Base-by-base conservation (phyloP, 2,329 filamentous ascomycete species). In the Parastagonospora nodorum region DNA sequence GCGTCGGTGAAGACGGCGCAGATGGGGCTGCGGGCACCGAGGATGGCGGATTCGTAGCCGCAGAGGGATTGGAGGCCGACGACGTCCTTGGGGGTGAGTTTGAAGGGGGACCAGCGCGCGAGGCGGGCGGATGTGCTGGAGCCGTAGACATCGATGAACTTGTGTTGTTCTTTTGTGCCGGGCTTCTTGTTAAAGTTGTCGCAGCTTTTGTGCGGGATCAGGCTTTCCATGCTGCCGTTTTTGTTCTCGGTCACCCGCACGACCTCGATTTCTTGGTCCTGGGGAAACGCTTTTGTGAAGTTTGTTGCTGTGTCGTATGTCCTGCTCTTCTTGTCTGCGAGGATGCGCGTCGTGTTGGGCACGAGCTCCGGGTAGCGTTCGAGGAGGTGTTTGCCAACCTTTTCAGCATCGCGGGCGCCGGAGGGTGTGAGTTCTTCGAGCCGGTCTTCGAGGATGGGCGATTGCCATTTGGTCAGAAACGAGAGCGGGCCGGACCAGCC, bases 41-140 rank as follows among this genome's bases (percentile, higher is more conserved):
- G 79, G 51, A 86, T 85, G 19, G 86, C 84, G 1, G 79, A 81
- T 66, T 87, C 84, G 66, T 87, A 87, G 2, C 84, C 84, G 59
- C 84, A 87, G 2, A 87, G 72, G 71, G 85, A 79, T 73, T 86
- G 84, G 76, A 87, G 82, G 31, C 82, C 85, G 45, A 85, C 82
- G 9, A 89, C 76, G 58, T 88, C 85, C 40, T 78, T 77, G 16
- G 78, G 69, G 0, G 80, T 84, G 67, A 88, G 84, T 68, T 86
- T 82, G 68, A 88, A 87, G 2, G 66, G 63, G 14, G 55, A 58
- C 30, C 50, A 67, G 0, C 58, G 58, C 2, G 55, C 50, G 5
- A 69, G 64, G 8, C 68, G 64, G 9, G 58, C 55, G 4, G 66
- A 52, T 28, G 69, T 60, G 28, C 56, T 57, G 2, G 53, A 48